A percentile compares a stretch with the other conserved stretches of the same genome.
phyloP scores from a whole-genome alignment of 2,329 filamentous ascomycete species.

The Aspergillus tubingensis region DNA sequence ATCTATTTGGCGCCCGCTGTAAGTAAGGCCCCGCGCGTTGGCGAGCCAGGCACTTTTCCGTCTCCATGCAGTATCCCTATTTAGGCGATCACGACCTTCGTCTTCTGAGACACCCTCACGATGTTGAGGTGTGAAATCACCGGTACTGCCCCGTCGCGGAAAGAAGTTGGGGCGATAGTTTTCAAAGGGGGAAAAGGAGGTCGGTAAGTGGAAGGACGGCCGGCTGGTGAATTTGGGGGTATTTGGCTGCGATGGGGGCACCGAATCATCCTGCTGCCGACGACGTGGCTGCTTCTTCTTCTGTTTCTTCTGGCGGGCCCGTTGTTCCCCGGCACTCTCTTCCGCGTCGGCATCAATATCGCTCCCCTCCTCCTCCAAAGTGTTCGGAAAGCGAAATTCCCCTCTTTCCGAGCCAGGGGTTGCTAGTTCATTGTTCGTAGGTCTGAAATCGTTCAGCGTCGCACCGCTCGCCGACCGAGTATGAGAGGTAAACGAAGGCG shows the following conservation, averaged over 20 bases:
- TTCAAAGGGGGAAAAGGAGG: constrained; percentile 52
- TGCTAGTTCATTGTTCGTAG: constrained; percentile 39
- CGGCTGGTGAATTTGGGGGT: constrained; percentile 57
- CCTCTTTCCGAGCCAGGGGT: constrained; percentile 54
- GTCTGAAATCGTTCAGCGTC: constrained; percentile 45
- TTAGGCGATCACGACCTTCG: constrained; percentile 67
- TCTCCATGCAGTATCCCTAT: constrained; percentile 58
- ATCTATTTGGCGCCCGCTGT: constrained; percentile 55
- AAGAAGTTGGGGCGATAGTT: constrained; percentile 55
- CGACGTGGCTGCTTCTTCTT: constrained; percentile 62
- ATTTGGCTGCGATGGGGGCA: constrained; percentile 64
- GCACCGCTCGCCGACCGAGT: constrained; percentile 52
- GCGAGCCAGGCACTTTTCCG: constrained; percentile 62
- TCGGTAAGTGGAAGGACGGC: constrained; percentile 42
- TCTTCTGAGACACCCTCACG: constrained; percentile 73
- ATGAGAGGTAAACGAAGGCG: constrained; percentile 53
- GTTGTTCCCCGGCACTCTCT: constrained; percentile 79
- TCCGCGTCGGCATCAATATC: constrained; percentile 79
- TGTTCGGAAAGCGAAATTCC: constrained; percentile 55
- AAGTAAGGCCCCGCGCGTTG: constrained; percentile 47
- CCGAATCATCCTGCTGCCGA: constrained; percentile 55
- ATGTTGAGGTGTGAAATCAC: constrained; percentile 56
- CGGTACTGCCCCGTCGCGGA: constrained; percentile 66
- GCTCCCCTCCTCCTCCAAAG: constrained; percentile 61
- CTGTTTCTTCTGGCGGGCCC: constrained; percentile 58